Conservation (phyloP, 2,329 filamentous ascomycete genomes). For the Colletotrichum orbiculare region DNA sequence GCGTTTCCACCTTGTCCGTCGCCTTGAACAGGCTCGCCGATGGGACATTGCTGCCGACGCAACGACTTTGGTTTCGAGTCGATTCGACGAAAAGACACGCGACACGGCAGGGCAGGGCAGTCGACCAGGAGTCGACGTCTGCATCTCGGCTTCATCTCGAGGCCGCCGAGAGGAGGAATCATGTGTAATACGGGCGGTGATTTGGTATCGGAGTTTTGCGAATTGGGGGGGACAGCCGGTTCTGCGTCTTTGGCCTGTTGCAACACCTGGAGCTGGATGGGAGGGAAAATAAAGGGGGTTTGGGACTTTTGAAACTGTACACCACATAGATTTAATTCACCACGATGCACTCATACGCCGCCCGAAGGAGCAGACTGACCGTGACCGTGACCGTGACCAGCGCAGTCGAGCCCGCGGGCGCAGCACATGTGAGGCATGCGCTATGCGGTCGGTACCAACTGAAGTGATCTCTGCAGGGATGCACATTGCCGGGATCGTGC, state of each 20-base stretch:
- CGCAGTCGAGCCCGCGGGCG: neutral
- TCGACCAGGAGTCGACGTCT: neutral
- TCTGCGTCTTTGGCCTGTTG: slow-evolving; percentile 12
- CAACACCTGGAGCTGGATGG: slow-evolving; percentile 19
- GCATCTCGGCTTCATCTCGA: slow-evolving; percentile 6
- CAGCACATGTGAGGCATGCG: neutral
- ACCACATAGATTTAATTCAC: slow-evolving; percentile 31
- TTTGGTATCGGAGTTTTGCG: slow-evolving; percentile 6
- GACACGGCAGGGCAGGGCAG: neutral
- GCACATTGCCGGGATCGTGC: slow-evolving; percentile 30
- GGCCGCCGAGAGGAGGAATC: slow-evolving; percentile 4
- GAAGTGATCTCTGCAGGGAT: slow-evolving; percentile 33
- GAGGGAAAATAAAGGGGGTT: slow-evolving; percentile 1
- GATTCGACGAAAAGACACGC: slow-evolving; percentile 3
- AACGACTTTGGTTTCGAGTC: slow-evolving; percentile 19
- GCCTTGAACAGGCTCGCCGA: neutral
- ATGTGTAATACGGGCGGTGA: slow-evolving; percentile 21
- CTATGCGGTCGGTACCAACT: slow-evolving; percentile 4
- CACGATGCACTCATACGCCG: neutral
- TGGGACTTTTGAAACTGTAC: slow-evolving; percentile 21
- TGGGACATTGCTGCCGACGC: slow-evolving; percentile 1
- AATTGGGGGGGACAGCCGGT: neutral
- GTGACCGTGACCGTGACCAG: neutral
- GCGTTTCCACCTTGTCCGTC: slow-evolving; percentile 5
- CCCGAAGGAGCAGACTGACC: neutral